Conservation (phyloP, 1,139 yeast genomes). For the Debaryomyces subglobosus region DNA sequence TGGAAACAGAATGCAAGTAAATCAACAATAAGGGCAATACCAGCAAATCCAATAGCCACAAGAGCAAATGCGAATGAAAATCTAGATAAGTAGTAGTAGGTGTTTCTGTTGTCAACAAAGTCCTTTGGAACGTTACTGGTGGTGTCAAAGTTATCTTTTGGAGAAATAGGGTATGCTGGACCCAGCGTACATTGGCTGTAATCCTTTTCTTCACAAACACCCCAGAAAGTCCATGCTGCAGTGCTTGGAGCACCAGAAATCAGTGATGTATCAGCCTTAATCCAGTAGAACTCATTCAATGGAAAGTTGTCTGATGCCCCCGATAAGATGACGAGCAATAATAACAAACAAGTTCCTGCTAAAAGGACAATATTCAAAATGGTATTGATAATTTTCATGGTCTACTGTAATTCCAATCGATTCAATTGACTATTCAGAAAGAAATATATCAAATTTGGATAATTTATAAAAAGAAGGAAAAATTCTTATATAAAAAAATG, state of each 20-base stretch:
- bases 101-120: conserved; percentile 58
- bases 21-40: conserved; percentile 43
- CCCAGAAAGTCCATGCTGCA: conserved; percentile 86
- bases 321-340: conserved; percentile 64
- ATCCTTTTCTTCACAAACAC: conserved; percentile 56
- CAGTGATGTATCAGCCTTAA: conserved; percentile 64
- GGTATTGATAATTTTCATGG: conserved; percentile 40
- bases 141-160: conserved; percentile 67
- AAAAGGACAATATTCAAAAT: conserved; percentile 44
- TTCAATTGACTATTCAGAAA: conserved; percentile 6
- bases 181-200: conserved; percentile 49
- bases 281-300: conserved; percentile 68
- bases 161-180: conserved; percentile 70
- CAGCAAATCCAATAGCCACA: conserved; percentile 59
- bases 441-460: neutral
- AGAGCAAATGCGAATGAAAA: conserved; percentile 70
- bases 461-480: conserved; percentile 1
- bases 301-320: conserved; percentile 67
- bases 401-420: neutral
- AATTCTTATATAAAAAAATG: conserved; percentile 7
- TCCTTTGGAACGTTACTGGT: conserved; percentile 52
- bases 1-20: conserved; percentile 48
- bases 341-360: conserved; percentile 57
- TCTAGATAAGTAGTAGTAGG: conserved; percentile 69
- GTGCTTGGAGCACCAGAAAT: conserved; percentile 55